Evolutionary conservation across 352 stramenopile genomes (phyloP).

Genomic region (Aphanomyces invadans): DNA sequence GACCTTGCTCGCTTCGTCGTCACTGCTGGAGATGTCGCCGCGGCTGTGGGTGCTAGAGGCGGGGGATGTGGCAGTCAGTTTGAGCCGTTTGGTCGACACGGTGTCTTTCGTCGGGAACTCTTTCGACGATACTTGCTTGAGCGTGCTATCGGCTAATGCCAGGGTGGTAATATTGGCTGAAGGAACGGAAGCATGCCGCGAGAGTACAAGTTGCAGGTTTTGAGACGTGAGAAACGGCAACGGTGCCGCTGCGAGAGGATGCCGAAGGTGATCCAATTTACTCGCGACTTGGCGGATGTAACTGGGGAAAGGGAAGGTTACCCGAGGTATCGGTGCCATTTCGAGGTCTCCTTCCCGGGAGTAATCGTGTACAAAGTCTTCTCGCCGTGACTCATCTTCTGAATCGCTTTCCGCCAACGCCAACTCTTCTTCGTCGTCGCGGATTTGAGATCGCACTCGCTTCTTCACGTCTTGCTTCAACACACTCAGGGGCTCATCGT

Average conservation of each 20-base stretch:
- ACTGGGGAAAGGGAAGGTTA: conserved; percentile 12
- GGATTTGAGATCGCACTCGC: background rate
- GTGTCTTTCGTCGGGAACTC: background rate
- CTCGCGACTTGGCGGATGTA: conserved; percentile 14
- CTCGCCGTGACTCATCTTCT: conserved; percentile 9
- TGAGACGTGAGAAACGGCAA: conserved; percentile 1
- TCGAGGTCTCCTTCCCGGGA: conserved; percentile 23
- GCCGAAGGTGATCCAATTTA: background rate
- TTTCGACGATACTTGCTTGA: background rate
- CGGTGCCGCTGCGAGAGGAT: conserved; percentile 2
- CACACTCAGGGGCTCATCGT: conserved; percentile 20
- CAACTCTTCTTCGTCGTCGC: conserved; percentile 6
- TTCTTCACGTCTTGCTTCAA: conserved; percentile 18
- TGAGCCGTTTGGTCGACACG: background rate
- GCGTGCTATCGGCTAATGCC: background rate
- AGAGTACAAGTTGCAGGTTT: conserved; percentile 11
- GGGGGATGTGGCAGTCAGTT: background rate
- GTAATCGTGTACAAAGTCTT: conserved; percentile 18
- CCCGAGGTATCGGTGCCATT: conserved; percentile 15
- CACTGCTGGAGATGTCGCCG: background rate
- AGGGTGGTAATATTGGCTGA: background rate
- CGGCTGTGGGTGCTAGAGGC: background rate
- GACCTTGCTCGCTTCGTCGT: background rate
- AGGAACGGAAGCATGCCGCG: background rate
- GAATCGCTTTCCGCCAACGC: conserved; percentile 21